Evolutionary conservation across 1,284 basidiomycete genomes (phyloP).

Genomic region (Ganoderma lucidum): DNA sequence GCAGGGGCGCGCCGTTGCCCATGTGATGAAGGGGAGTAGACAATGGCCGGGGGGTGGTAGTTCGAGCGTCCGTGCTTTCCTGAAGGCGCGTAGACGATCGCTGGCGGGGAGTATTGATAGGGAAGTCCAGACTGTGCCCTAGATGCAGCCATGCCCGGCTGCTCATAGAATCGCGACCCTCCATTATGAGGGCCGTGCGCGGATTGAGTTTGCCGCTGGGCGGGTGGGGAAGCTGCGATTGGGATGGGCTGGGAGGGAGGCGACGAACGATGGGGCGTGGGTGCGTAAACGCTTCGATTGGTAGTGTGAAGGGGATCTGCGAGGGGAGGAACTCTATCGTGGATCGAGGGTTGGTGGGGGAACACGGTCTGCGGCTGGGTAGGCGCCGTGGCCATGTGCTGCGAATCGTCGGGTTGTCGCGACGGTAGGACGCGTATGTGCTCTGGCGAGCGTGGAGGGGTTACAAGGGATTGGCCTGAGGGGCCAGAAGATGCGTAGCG

Average conservation of each 20-base stretch:
- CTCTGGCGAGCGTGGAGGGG: conserved; percentile 40
- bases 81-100: conserved; percentile 46
- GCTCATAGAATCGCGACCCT: conserved; percentile 35
- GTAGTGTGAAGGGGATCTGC: conserved; percentile 33
- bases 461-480: conserved; percentile 12
- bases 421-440: conserved; percentile 44
- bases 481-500: conserved; percentile 26
- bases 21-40: conserved; percentile 40
- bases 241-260: conserved; percentile 34
- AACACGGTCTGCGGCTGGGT: conserved; percentile 27
- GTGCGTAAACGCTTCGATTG: conserved; percentile 30
- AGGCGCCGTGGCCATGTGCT: conserved; percentile 26
- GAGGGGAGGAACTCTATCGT: conserved; percentile 32
- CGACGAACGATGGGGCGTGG: conserved; percentile 34
- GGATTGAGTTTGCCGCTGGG: conserved; percentile 39
- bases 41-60: conserved; percentile 45
- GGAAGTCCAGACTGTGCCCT: conserved; percentile 37
- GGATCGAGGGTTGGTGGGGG: conserved; percentile 31
- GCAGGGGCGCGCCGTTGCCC: conserved; percentile 32
- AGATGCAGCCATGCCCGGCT: conserved; percentile 33
- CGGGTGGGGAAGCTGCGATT: conserved; percentile 32
- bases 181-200: conserved; percentile 29
- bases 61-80: conserved; percentile 38
- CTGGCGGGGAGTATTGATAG: conserved; percentile 42
- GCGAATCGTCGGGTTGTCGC: conserved; percentile 37